Evolutionary conservation across 2,329 filamentous ascomycete species (phyloP).

Genomic region (Hypoxylon sp.): DNA sequence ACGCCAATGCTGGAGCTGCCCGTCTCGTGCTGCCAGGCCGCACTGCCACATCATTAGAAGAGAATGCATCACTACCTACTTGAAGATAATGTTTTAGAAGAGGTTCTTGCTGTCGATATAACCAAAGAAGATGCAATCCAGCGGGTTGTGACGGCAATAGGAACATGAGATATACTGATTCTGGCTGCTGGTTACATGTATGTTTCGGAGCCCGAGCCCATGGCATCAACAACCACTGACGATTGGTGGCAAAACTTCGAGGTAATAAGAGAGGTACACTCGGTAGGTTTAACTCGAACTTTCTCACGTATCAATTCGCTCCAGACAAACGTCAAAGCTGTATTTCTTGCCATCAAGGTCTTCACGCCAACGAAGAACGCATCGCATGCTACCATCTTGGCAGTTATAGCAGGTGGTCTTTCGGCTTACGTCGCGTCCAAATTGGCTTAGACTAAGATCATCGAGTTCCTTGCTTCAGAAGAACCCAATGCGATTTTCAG

Average conservation of each 20-base stretch:
- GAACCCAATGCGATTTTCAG: slow-evolving; percentile 37
- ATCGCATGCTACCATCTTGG: slow-evolving; percentile 32
- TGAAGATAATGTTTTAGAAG: not conserved
- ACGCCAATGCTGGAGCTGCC: slow-evolving; percentile 18
- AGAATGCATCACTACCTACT: slow-evolving; percentile 4
- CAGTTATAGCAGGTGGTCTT: slow-evolving; percentile 13
- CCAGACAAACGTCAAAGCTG: slow-evolving; percentile 25
- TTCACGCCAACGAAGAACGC: slow-evolving; percentile 17
- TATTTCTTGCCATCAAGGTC: slow-evolving; percentile 13
- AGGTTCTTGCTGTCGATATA: slow-evolving; percentile 3
- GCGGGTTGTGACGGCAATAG: not conserved
- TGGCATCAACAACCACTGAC: slow-evolving; percentile 24
- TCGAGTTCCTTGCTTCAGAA: slow-evolving; percentile 40
- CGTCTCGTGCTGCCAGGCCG: slow-evolving; percentile 23
- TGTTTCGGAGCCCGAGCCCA: not conserved
- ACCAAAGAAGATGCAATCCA: slow-evolving; percentile 1
- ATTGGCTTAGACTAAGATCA: slow-evolving; percentile 32
- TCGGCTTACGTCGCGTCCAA: slow-evolving; percentile 29
- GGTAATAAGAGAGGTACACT: too few relatives aligned
- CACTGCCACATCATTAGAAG: not conserved
- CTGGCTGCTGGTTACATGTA: not conserved
- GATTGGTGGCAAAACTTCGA: slow-evolving; percentile 41
- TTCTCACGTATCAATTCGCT: not conserved
- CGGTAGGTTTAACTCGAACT: not conserved
- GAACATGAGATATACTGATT: slow-evolving; percentile 2